A percentile compares a stretch with the other conserved stretches of the same genome.
These are phyloP conservation scores for Naegleria lovaniensis DNA, from an alignment of 208 protist genomes.

Conservation along the genomic window DNA sequence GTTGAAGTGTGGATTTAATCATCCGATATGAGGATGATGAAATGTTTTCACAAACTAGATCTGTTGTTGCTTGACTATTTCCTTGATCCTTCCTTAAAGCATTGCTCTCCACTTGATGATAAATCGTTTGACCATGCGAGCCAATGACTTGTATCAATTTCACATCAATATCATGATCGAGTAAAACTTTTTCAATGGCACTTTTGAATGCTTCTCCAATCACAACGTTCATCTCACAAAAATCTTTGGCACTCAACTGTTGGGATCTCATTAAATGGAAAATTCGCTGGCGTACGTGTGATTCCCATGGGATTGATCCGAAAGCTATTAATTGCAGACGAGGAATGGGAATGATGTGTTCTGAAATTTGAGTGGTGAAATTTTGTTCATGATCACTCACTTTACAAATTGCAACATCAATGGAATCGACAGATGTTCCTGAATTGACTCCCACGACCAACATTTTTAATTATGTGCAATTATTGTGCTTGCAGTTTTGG, in stretches of 20 bases:
- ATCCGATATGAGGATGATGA: too few relatives aligned
- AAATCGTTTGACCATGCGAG: slow-evolving; percentile 28
- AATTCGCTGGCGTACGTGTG: neutral
- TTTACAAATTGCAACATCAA: neutral
- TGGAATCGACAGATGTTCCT: neutral
- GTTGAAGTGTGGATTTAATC: slow-evolving; percentile 24
- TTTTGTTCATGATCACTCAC: neutral
- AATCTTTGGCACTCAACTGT: neutral
- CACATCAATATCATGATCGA: neutral
- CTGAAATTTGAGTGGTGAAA: neutral
- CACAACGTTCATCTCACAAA: neutral
- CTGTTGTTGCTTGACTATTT: too few relatives aligned
- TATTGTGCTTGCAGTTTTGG: too few relatives aligned
- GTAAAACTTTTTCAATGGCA: neutral
- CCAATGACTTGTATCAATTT: neutral
- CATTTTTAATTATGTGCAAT: too few relatives aligned
- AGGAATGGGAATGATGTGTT: neutral
- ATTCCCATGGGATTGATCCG: neutral
- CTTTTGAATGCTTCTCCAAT: neutral
- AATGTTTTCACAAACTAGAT: too few relatives aligned
- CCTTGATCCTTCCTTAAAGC: too few relatives aligned
- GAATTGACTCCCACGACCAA: neutral
- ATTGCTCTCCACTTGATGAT: slow-evolving; percentile 16
- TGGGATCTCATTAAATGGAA: neutral
- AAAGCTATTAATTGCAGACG: neutral